A percentile compares a stretch with the other conserved stretches of the same genome.
Conservation (phyloP, 192 early-diverging fungal genomes). For the Rhizoclosmatium globosum region DNA sequence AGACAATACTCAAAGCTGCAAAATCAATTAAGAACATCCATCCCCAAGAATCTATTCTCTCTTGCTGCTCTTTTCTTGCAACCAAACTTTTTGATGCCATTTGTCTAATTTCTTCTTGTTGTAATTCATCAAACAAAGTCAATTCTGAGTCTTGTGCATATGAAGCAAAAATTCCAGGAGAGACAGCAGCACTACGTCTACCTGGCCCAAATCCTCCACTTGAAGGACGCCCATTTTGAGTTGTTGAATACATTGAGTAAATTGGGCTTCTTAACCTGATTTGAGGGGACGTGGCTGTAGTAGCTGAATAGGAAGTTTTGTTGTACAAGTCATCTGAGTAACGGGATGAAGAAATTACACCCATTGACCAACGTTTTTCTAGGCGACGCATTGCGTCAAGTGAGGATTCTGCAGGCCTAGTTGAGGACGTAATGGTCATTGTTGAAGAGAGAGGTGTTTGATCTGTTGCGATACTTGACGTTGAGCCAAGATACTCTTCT, state of each 20-base stretch:
- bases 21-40: slow-evolving; percentile 6
- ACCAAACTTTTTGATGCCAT: neutral
- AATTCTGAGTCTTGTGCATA: slow-evolving; percentile 10
- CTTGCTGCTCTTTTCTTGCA: neutral
- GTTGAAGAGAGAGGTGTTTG: neutral
- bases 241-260: too few relatives aligned
- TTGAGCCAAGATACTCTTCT: neutral
- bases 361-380: neutral
- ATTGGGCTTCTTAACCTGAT: too few relatives aligned
- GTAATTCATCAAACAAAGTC: neutral
- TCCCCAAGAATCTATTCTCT: neutral
- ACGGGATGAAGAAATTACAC: too few relatives aligned
- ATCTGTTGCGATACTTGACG: neutral
- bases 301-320: neutral
- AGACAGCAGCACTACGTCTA: neutral
- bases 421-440: neutral
- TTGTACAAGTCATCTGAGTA: too few relatives aligned
- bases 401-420: neutral
- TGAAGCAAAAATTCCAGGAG: slow-evolving; percentile 4
- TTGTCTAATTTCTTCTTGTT: neutral
- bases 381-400: slow-evolving; percentile 1
- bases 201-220: neutral
- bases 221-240: too few relatives aligned
- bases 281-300: neutral
- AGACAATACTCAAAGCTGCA: neutral